Evolutionary conservation across 495 filamentous ascomycete species (phyloP).

Genomic region (Aspergillus egyptiacus): DNA sequence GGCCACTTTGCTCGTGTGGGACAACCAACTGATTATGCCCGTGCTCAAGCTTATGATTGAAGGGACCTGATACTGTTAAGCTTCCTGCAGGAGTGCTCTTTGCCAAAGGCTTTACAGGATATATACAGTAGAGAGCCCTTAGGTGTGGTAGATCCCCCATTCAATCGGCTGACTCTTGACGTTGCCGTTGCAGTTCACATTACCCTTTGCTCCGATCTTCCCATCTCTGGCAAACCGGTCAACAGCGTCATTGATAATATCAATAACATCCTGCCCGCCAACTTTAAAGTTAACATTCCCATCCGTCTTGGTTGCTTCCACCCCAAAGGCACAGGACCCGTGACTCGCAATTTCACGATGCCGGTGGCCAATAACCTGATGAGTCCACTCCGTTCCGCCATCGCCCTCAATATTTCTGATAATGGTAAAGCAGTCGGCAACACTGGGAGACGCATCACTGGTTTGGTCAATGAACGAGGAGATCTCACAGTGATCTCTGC

Average conservation of each 20-base stretch:
- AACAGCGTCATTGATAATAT: conserved; percentile 10
- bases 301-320: background rate
- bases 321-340: conserved; percentile 1
- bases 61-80: too few relatives aligned
- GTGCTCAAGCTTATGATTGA: too few relatives aligned
- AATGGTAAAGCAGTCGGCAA: conserved; percentile 28
- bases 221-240: background rate
- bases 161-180: background rate
- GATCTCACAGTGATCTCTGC: conserved; percentile 17
- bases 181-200: conserved; percentile 8
- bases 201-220: conserved; percentile 4
- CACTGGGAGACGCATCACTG: conserved; percentile 22
- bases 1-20: too few relatives aligned
- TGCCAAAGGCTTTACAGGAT: too few relatives aligned
- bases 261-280: conserved; percentile 11
- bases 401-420: conserved; percentile 28
- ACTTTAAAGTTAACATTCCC: conserved; percentile 6
- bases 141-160: conserved; percentile 14
- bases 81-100: too few relatives aligned
- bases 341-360: conserved; percentile 12
- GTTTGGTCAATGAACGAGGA: conserved; percentile 29
- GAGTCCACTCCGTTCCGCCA: background rate
- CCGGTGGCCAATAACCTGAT: background rate
- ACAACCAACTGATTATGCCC: too few relatives aligned
- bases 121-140: too few relatives aligned